Evolutionary conservation across 176 grass and related monocot species (phyloP), one percentile per base, ranked within the genome.

Genomic region (Eragrostis nindensis): DNA sequence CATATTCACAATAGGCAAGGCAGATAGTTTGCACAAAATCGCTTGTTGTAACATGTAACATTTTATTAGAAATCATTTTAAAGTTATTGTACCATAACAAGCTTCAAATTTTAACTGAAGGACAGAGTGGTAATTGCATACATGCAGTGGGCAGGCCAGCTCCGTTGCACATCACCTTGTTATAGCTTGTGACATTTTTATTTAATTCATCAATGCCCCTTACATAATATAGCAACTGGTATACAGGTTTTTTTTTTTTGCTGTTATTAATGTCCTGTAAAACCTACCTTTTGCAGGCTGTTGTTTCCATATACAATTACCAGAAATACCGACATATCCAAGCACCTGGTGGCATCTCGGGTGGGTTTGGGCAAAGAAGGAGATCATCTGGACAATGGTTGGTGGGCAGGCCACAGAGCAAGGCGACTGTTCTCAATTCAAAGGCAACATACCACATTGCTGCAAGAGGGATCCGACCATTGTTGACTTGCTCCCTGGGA

Each of bases 301-400:
- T 74, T 84, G 81, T 90, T 32, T 85, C 90, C 45, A 85, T 92
- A 70, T 78, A 87, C 87, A 95, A 95, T 83, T 95, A 83, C 78
- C 93, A 95, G 57, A 89, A 95, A 59, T 95, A 90, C 62, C 87
- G 84, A 64, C 93, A 95, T 83, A 95, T 95, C 70, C 89, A 92
- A 87, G 71, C 89, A 6, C 93, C 93, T 16, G 93, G 17, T 95
- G 93, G 89, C 87, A 77, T 68, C 81, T 95, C 43, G 89, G 93
- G 56, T 95, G 93, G 89, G 38, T 47, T 45, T 95, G 93, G 93
- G 66, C 84, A 76, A 95, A 95, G 84, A 95, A 88, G 49, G 93
- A 95, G 81, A 65, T 95, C 77, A 95, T 92, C 40, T 92, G 93
- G 90, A 25, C 48, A n/a, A 83, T 92, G 82, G 36, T 71, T 17